A percentile compares a stretch with the other conserved stretches of the same genome.
phyloP scores from a whole-genome alignment of 768 basidiomycete species.

The Lactifluus piperatus region DNA sequence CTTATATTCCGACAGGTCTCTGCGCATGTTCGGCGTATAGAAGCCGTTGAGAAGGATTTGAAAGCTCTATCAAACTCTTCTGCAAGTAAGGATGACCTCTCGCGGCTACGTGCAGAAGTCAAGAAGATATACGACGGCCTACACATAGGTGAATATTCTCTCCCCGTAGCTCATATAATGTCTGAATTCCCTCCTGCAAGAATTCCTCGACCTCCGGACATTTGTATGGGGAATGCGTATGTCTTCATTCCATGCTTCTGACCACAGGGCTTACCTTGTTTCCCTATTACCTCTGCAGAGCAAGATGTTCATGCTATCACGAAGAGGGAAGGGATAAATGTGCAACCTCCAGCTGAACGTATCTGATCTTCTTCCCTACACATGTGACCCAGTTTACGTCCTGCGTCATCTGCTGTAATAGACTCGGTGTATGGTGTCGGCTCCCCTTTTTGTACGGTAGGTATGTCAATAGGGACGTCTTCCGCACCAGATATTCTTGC shows the following conservation, averaged over 20 bases:
- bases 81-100: slow-evolving; percentile 73
- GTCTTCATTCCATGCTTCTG: slow-evolving; percentile 26
- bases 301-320: slow-evolving; percentile 70
- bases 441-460: too few species aligned
- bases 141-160: slow-evolving; percentile 54
- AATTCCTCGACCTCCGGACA: slow-evolving; percentile 71
- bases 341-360: slow-evolving; percentile 30
- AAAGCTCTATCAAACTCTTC: slow-evolving; percentile 60
- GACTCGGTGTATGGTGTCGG: background rate
- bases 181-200: slow-evolving; percentile 30
- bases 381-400: background rate
- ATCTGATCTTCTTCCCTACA: slow-evolving; percentile 5
- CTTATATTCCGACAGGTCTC: slow-evolving; percentile 45
- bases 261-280: background rate
- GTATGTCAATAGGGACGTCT: too few species aligned
- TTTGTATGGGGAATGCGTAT: slow-evolving; percentile 86
- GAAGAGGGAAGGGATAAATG: slow-evolving; percentile 56
- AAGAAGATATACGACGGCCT: slow-evolving; percentile 85
- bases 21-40: slow-evolving; percentile 71
- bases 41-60: slow-evolving; percentile 84
- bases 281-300: slow-evolving; percentile 36
- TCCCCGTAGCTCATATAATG: background rate
- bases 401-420: background rate
- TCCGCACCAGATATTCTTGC: too few species aligned
- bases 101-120: slow-evolving; percentile 64